A percentile compares a stretch with the other conserved stretches of the same genome.
Conservation (phyloP, 2,329 filamentous ascomycete species). For the Aspergillus sp. region DNA sequence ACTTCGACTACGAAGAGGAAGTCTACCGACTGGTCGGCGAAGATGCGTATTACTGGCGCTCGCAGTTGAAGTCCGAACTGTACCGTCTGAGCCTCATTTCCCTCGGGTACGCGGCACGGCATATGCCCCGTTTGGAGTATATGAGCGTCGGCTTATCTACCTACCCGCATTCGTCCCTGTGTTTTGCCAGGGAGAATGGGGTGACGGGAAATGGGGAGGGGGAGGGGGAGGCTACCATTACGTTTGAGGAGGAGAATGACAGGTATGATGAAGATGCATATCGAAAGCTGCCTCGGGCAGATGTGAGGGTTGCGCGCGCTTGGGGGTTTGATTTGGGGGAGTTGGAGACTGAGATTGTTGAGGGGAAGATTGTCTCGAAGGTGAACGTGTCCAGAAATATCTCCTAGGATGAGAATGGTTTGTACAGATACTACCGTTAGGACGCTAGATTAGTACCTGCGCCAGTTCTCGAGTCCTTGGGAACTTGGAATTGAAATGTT, state of each 20-base stretch:
- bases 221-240: background rate
- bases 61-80: background rate
- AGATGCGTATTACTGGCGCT: background rate
- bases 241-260: background rate
- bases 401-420: background rate
- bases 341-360: background rate
- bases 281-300: background rate
- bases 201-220: background rate
- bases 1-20: background rate
- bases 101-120: background rate
- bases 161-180: background rate
- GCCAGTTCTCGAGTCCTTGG: too few relatives aligned
- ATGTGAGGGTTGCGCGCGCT: background rate
- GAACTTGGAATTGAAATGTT: too few relatives aligned
- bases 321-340: background rate
- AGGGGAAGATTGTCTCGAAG: background rate
- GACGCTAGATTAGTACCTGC: too few relatives aligned
- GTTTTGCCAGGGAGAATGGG: background rate
- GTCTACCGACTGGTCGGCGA: background rate
- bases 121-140: background rate
- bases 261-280: background rate
- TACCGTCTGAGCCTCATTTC: background rate
- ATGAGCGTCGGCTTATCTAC: background rate
- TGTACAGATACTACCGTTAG: too few relatives aligned
- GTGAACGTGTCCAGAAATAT: background rate